Percentiles rank a stretch among this genome's conserved stretches.
phyloP scores from a whole-genome alignment of 306 rosid genomes.

The Cicer judaicum region DNA sequence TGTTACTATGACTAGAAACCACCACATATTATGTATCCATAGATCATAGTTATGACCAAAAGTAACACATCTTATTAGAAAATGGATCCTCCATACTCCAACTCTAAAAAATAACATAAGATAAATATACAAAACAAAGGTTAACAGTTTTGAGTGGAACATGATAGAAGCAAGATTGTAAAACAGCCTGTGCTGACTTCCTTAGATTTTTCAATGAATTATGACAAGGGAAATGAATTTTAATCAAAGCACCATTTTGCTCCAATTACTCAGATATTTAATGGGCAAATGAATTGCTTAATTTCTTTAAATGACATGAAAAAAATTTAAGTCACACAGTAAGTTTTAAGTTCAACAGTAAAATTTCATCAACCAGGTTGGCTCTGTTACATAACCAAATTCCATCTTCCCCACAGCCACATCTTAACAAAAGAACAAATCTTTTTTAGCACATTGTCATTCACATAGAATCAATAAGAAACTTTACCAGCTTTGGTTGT shows the following conservation, averaged over 20 bases:
- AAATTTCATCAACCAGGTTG: not conserved
- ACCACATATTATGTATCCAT: not conserved
- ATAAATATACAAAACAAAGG: not conserved
- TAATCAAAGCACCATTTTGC: not conserved
- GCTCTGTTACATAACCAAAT: not conserved
- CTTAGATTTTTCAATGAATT: not conserved
- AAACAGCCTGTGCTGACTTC: not conserved
- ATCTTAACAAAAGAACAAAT: not conserved
- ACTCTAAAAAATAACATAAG: not conserved
- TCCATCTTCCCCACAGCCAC: not conserved
- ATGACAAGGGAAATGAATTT: not conserved
- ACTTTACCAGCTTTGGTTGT: slow-evolving; percentile 48
- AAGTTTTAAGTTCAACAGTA: not conserved
- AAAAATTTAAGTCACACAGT: not conserved
- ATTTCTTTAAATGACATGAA: not conserved
- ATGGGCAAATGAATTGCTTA: not conserved
- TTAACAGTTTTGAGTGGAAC: not conserved
- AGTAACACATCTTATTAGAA: not conserved
- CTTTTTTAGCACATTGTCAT: not conserved
- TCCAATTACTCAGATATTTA: not conserved
- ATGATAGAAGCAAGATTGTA: not conserved
- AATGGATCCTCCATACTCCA: not conserved
- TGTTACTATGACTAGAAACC: not conserved
- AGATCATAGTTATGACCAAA: not conserved
- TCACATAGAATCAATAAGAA: not conserved